These are phyloP conservation scores for Sabuloglossum arenarium DNA, from an alignment of 495 filamentous ascomycete genomes.

Conservation along the genomic window DNA sequence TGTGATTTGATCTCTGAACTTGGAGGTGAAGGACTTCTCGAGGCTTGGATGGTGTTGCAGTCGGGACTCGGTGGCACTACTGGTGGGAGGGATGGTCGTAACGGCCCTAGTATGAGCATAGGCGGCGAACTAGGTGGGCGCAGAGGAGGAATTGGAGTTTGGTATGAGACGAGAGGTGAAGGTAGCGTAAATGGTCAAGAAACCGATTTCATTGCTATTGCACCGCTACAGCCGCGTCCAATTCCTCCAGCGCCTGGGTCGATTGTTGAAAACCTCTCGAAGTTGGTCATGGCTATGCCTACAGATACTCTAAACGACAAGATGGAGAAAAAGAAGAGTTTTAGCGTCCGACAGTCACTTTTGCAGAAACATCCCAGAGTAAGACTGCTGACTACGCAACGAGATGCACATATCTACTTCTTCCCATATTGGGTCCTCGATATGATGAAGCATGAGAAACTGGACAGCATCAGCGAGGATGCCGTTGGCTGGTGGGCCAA, in stretches of 20 bases:
- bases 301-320: slow-evolving; percentile 73
- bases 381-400: slow-evolving; percentile 54
- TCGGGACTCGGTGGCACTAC: slow-evolving; percentile 35
- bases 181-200: slow-evolving; percentile 68
- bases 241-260: slow-evolving; percentile 37
- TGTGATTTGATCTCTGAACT: slow-evolving; percentile 91
- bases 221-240: slow-evolving; percentile 33
- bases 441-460: slow-evolving; percentile 56
- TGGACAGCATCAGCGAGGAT: slow-evolving; percentile 81
- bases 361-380: slow-evolving; percentile 49
- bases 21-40: slow-evolving; percentile 54
- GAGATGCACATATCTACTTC: slow-evolving; percentile 84
- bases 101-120: slow-evolving; percentile 19
- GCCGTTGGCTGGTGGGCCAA: slow-evolving; percentile 92
- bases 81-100: slow-evolving; percentile 16
- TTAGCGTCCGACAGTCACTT: slow-evolving; percentile 51
- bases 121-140: slow-evolving; percentile 33
- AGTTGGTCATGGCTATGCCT: slow-evolving; percentile 53
- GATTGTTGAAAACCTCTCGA: slow-evolving; percentile 38
- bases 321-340: slow-evolving; percentile 43
- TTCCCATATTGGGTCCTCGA: slow-evolving; percentile 81
- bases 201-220: slow-evolving; percentile 68
- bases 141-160: slow-evolving; percentile 67
- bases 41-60: slow-evolving; percentile 82
- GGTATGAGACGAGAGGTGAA: slow-evolving; percentile 64